phyloP scores from a whole-genome alignment of 306 rosid species.

The Trifolium fragiferum region DNA sequence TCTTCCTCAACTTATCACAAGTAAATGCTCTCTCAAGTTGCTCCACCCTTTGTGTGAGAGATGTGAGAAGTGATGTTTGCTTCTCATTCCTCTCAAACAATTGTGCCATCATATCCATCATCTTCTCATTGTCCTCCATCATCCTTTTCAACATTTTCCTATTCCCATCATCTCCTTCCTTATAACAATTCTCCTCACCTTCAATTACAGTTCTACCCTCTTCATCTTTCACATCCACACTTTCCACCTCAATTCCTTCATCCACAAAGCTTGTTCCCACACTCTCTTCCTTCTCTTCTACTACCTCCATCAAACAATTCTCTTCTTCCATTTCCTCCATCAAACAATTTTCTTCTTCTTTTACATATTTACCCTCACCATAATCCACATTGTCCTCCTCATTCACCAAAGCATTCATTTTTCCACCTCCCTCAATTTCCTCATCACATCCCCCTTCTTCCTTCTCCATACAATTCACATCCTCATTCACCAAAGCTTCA shows the following conservation, averaged over 20 bases:
- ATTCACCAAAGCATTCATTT: constrained; percentile 11
- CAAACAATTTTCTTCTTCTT: constrained; percentile 32
- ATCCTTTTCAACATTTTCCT: constrained; percentile 56
- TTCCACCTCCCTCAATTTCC: not conserved
- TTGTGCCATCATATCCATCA: constrained; percentile 64
- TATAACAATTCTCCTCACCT: not conserved
- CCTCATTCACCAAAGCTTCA: constrained; percentile 7
- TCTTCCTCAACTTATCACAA: constrained; percentile 58
- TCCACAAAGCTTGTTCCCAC: constrained; percentile 29
- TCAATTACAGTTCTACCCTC: not conserved
- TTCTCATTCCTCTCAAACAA: constrained; percentile 55
- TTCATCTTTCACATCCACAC: constrained; percentile 19
- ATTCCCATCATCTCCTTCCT: not conserved
- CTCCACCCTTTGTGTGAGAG: constrained; percentile 67
- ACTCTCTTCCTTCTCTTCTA: constrained; percentile 39
- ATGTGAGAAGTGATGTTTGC: constrained; percentile 57
- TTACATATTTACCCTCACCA: not conserved
- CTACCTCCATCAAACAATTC: not conserved
- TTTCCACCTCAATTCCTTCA: constrained; percentile 24
- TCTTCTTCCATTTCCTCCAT: not conserved
- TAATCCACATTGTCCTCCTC: not conserved
- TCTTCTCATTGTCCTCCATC: constrained; percentile 64
- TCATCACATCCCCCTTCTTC: not conserved
- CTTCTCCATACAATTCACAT: not conserved
- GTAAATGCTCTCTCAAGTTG: constrained; percentile 61